Base-by-base conservation (phyloP, 2,329 filamentous ascomycete species). In the Elsinoe perseae region DNA sequence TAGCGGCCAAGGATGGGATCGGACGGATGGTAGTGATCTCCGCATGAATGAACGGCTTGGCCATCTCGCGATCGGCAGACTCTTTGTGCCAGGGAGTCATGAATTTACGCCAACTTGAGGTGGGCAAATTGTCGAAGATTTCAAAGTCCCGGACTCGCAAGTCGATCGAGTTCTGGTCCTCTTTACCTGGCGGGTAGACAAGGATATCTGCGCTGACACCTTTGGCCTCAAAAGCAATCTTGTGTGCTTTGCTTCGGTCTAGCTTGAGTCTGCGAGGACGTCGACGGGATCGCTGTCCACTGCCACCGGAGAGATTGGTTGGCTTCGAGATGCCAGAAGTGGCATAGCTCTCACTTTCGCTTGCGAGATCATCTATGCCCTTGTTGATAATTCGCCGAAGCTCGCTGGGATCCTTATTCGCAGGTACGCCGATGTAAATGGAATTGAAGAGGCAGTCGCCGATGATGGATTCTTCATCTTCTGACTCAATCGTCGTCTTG, bases 31-130 rank as follows among this genome's bases (percentile, higher is more conserved):
- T 95, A 57, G 95, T 75, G 4, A 97, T 75, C 68, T 96, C 88
- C 7, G 97, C 75, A 66, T 95, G 90, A 14, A 93, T 80, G 91
- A 97, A 96, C 64, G 84, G 89, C 12, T 86, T 86, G 16, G 85
- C 86, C 70, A 88, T 86, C 71, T 97, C 89, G 50, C 91, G 82
- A 20, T 60, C 57, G 65, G 89, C 84, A n/a, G 87, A 88, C 9
- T 85, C 85, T 66, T 95, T 89, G 58, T 87, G 83, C 74, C 95
- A 87, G 64, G 95, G 96, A 0, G 92, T 97, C 12, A 89, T 85
- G 72, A 98, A 98, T 69, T 96, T 98, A 70, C 88, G 95, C 95
- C 95, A 98, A 0, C 92, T 96, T 2, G 93, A 98, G 0, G 89
- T 92, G 1, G 90, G 89, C 2, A 98, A 81, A 66, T 96, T 89